Percentiles rank a stretch among this genome's conserved stretches.
phyloP scores from a whole-genome alignment of 1,284 basidiomycete species.

The Ustilago trichophora region DNA sequence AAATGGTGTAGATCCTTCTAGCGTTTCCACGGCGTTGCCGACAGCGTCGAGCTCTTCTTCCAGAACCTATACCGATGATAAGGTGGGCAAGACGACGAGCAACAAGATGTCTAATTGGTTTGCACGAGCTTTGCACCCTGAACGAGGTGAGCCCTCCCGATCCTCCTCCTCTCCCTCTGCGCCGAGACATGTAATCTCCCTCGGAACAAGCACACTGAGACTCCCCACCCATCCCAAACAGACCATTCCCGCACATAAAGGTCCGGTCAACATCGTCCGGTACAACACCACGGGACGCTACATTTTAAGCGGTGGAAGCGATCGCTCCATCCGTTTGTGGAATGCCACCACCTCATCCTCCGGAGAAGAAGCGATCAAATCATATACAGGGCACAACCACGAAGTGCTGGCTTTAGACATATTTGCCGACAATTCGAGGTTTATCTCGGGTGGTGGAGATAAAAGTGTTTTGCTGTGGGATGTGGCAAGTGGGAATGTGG shows the following conservation, averaged over 20 bases:
- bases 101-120: constrained; percentile 21
- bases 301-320: constrained; percentile 87
- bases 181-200: too few relatives aligned
- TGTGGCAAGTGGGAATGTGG: constrained; percentile 83
- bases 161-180: too few relatives aligned
- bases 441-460: constrained; percentile 93
- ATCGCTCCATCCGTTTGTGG: constrained; percentile 88
- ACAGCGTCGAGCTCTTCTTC: neutral
- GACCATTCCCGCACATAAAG: constrained; percentile 56
- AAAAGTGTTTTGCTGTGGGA: constrained; percentile 94
- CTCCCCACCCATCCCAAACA: constrained; percentile 19
- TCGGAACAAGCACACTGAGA: constrained; percentile 33
- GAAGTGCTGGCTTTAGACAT: constrained; percentile 88
- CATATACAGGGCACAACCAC: constrained; percentile 88
- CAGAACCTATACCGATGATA: neutral
- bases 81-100: neutral
- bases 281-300: constrained; percentile 76
- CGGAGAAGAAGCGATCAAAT: constrained; percentile 83
- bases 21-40: constrained; percentile 3
- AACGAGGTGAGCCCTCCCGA: too few relatives aligned
- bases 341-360: constrained; percentile 74
- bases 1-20: constrained; percentile 22
- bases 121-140: constrained; percentile 22
- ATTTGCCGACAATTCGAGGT: constrained; percentile 88
- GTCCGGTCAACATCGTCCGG: constrained; percentile 62